These are phyloP conservation scores for Saksenaea vasiformis DNA, from an alignment of 371 early-diverging fungal genomes.

Conservation along the genomic window DNA sequence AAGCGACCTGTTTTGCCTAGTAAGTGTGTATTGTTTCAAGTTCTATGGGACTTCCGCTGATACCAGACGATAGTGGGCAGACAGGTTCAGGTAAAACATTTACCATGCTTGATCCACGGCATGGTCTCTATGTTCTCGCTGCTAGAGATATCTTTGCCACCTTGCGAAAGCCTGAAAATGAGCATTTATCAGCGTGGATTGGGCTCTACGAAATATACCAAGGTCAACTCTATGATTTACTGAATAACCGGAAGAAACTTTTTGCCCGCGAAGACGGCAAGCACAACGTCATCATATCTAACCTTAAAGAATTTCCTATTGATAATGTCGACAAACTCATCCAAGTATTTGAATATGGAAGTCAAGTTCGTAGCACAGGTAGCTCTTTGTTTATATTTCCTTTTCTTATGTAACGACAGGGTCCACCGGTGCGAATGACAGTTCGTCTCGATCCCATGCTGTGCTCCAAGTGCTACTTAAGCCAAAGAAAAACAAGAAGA, in stretches of 20 bases:
- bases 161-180: conserved; percentile 72
- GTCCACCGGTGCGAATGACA: conserved; percentile 93
- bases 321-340: conserved; percentile 79
- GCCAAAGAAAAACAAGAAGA: conserved; percentile 60
- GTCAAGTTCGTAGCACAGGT: conserved; percentile 86
- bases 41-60: neutral
- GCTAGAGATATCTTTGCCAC: conserved; percentile 85
- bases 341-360: conserved; percentile 92
- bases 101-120: conserved; percentile 89
- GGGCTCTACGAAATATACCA: conserved; percentile 97
- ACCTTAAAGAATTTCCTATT: conserved; percentile 82
- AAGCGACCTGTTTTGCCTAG: conserved; percentile 98
- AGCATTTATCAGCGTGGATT: conserved; percentile 76
- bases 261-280: conserved; percentile 95
- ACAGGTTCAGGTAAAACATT: conserved; percentile 95
- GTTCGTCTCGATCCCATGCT: conserved; percentile 98
- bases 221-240: conserved; percentile 90
- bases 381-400: neutral
- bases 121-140: conserved; percentile 88
- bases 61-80: conserved; percentile 71
- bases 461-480: conserved; percentile 88
- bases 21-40: conserved; percentile 31
- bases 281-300: conserved; percentile 85
- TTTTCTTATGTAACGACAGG: conserved; percentile 38
- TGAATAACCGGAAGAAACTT: conserved; percentile 84